Conservation (phyloP, 352 stramenopile species). For the Globisporangium cylindrosporum region DNA sequence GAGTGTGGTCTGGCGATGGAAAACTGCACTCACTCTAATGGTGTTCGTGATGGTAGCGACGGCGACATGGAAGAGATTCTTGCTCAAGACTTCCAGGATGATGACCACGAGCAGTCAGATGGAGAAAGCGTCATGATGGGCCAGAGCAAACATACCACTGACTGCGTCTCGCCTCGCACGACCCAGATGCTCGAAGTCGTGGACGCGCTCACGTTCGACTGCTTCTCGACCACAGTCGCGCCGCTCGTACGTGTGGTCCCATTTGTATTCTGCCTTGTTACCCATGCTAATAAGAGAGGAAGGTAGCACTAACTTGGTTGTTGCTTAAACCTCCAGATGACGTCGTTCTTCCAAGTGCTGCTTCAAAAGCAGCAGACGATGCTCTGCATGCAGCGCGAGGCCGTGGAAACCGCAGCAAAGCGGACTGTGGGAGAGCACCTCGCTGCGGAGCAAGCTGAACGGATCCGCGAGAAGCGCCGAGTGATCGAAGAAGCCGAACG, state of each 20-base stretch:
- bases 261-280: too few species aligned
- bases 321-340: conserved; percentile 22
- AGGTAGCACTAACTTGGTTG: background rate
- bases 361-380: conserved; percentile 29
- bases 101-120: conserved; percentile 8
- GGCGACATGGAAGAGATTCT: conserved; percentile 46
- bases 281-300: too few species aligned
- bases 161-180: conserved; percentile 19
- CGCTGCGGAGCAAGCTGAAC: conserved; percentile 12
- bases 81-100: conserved; percentile 18
- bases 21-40: background rate
- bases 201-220: conserved; percentile 38
- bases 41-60: conserved; percentile 25
- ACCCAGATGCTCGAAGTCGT: conserved; percentile 32
- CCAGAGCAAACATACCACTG: background rate
- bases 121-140: conserved; percentile 9
- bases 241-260: conserved; percentile 16
- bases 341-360: conserved; percentile 33
- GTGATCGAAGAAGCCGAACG: conserved; percentile 10
- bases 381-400: conserved; percentile 24
- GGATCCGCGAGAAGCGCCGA: conserved; percentile 7
- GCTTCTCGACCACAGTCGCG: conserved; percentile 24
- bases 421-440: background rate
- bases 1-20: too few species aligned
- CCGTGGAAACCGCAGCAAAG: conserved; percentile 22